These are phyloP conservation scores for Anisodus tanguticus DNA, from an alignment of 257 asterid genomes.

Conservation along the genomic window DNA sequence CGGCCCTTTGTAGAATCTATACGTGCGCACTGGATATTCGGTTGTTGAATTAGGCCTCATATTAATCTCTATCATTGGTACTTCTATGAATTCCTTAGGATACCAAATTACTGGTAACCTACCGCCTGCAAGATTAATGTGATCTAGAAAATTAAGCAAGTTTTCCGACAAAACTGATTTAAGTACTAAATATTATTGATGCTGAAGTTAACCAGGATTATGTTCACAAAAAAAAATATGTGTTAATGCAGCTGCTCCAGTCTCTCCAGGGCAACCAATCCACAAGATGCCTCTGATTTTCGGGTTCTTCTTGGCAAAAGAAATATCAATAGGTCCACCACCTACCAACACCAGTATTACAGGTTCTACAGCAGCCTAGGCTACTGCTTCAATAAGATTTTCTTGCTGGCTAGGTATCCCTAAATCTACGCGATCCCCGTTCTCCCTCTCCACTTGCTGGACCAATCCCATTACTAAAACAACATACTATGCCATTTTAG, in stretches of 20 bases:
- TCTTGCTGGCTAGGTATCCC: conserved; percentile 65
- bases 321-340: conserved; percentile 69
- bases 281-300: conserved; percentile 70
- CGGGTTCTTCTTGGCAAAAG: conserved; percentile 57
- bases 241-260: conserved; percentile 67
- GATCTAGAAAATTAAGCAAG: neutral
- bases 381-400: conserved; percentile 45
- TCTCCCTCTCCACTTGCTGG: conserved; percentile 60
- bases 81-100: conserved; percentile 54
- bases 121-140: conserved; percentile 53
- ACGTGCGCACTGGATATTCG: conserved; percentile 77
- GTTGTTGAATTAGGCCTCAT: conserved; percentile 65
- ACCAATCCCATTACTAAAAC: conserved; percentile 71
- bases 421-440: conserved; percentile 53
- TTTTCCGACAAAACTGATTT: neutral
- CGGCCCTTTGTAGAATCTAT: conserved; percentile 65
- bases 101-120: conserved; percentile 75
- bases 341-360: conserved; percentile 55
- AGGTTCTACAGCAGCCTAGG: conserved; percentile 51
- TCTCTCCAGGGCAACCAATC: conserved; percentile 80
- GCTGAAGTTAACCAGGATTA: conserved; percentile 55
- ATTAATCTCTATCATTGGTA: conserved; percentile 79
- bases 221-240: conserved; percentile 63
- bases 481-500: conserved; percentile 53
- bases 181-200: neutral